Conservation (phyloP, 305 asterid genomes). For the Euphrasia arctica region DNA sequence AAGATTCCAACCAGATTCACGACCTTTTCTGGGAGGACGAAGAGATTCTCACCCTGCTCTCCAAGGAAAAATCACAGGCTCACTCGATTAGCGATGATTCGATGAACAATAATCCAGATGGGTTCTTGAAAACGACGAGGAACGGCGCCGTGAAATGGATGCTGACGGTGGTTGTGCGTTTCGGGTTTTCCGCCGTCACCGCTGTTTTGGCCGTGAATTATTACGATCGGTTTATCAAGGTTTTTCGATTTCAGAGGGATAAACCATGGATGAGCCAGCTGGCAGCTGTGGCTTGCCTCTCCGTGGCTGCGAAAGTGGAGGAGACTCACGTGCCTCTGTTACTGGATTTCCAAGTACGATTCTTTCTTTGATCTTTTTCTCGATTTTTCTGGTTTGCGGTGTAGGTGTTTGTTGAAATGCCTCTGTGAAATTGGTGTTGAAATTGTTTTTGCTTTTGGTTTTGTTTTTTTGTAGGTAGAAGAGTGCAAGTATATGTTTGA, state of each 20-base stretch:
- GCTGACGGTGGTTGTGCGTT: conserved; percentile 41
- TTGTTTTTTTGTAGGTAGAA: conserved; percentile 30
- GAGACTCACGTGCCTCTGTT: conserved; percentile 66
- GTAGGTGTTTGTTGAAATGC: background rate
- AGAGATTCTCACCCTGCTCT: conserved; percentile 46
- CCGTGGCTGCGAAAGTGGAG: conserved; percentile 70
- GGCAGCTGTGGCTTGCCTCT: conserved; percentile 63
- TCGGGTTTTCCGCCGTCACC: conserved; percentile 44
- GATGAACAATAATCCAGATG: conserved; percentile 28
- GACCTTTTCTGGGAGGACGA: conserved; percentile 69
- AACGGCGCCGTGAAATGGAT: conserved; percentile 57
- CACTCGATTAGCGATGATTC: conserved; percentile 23
- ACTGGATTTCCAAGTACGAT: conserved; percentile 43
- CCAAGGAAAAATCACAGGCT: conserved; percentile 43
- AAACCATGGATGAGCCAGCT: conserved; percentile 73
- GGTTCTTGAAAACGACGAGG: conserved; percentile 36
- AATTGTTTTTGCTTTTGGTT: background rate
- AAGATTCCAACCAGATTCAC: conserved; percentile 16
- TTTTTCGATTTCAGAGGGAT: conserved; percentile 45
- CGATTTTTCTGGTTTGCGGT: background rate
- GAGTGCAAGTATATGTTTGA: conserved; percentile 54
- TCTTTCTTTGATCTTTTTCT: background rate
- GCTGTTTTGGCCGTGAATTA: conserved; percentile 55
- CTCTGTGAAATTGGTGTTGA: background rate
- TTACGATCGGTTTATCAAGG: conserved; percentile 46